A percentile compares a stretch with the other conserved stretches of the same genome.
Conservation (phyloP, 257 asterid genomes). For the Solanum chilense region DNA sequence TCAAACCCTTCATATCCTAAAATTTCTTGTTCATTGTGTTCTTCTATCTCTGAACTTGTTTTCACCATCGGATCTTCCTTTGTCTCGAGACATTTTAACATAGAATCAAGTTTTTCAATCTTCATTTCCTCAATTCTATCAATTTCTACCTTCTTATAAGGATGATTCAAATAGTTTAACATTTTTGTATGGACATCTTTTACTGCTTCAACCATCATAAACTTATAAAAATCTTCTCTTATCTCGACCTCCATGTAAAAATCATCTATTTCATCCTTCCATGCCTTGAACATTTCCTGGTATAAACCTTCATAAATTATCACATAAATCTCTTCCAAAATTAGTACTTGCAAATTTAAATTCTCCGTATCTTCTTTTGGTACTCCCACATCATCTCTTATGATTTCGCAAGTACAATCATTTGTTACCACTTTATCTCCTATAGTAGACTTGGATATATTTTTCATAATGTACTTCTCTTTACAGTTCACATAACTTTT, state of each 20-base stretch:
- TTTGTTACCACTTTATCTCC: neutral
- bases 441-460: neutral
- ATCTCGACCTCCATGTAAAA: conserved; percentile 13
- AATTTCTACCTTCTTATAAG: conserved; percentile 11
- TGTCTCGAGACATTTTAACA: conserved; percentile 14
- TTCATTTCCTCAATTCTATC: conserved; percentile 20
- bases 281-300: conserved; percentile 18
- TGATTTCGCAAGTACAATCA: neutral
- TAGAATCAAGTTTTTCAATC: conserved; percentile 22
- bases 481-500: neutral
- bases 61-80: conserved; percentile 36
- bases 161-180: conserved; percentile 11
- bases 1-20: conserved; percentile 32
- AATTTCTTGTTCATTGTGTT: conserved; percentile 27
- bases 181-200: conserved; percentile 12
- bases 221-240: conserved; percentile 24
- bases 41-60: conserved; percentile 26
- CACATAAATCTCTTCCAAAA: conserved; percentile 33
- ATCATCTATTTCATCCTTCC: conserved; percentile 22
- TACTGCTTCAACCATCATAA: conserved; percentile 15
- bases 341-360: conserved; percentile 16
- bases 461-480: neutral
- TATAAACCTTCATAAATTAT: conserved; percentile 24
- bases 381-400: conserved; percentile 7
- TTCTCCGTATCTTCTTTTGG: conserved; percentile 23